Conservation (phyloP, 164 flowering plant species). For the Nymphaea thermarum region DNA sequence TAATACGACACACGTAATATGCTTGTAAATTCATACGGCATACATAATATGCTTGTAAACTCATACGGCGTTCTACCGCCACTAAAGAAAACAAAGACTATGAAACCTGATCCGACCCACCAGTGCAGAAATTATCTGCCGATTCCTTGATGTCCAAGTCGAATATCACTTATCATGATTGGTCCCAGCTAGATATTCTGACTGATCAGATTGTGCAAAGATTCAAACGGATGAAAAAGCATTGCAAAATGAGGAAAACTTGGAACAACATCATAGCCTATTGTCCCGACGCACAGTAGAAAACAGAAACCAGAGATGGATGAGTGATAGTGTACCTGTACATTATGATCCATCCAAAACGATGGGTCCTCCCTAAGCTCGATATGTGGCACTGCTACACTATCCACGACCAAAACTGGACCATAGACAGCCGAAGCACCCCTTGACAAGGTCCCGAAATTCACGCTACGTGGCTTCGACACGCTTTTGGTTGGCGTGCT, state of each 20-base stretch:
- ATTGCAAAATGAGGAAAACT: not conserved
- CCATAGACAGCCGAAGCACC: constrained; percentile 41
- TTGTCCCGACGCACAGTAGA: not conserved
- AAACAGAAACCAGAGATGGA: not conserved
- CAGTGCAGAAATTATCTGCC: not conserved
- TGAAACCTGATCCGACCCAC: not conserved
- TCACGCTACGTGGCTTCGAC: constrained; percentile 65
- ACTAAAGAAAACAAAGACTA: not conserved
- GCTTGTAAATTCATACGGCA: too few species aligned
- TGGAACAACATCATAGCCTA: not conserved
- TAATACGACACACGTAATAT: too few species aligned
- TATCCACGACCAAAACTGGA: constrained; percentile 37
- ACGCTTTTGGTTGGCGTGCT: constrained; percentile 88
- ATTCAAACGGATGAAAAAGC: not conserved
- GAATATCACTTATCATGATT: not conserved
- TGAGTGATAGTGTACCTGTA: constrained; percentile 46
- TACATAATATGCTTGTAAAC: too few species aligned
- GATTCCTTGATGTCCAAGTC: not conserved
- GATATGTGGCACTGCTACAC: constrained; percentile 87
- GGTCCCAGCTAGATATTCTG: not conserved
- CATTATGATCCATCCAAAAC: constrained; percentile 98
- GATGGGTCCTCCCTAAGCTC: constrained; percentile 91
- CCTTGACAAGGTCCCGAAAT: constrained; percentile 42
- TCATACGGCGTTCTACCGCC: not conserved
- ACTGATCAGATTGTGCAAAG: not conserved